Percentiles rank a stretch among this genome's conserved stretches.
phyloP scores from a whole-genome alignment of 2,329 filamentous ascomycete species.

The Huntiella savannae region DNA sequence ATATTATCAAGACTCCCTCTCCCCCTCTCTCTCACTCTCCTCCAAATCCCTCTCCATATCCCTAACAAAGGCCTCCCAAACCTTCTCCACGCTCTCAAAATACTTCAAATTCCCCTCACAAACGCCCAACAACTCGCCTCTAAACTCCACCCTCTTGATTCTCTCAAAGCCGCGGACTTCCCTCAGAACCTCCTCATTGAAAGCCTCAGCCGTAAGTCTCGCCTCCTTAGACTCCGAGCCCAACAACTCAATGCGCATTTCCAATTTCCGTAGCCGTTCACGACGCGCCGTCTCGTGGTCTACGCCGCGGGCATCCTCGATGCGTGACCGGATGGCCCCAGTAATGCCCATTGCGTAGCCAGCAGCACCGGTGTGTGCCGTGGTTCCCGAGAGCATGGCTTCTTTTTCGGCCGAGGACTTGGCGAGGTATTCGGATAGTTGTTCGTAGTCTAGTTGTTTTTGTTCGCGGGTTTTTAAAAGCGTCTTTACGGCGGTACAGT shows the following conservation, averaged over 20 bases:
- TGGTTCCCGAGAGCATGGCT: slow-evolving; percentile 45
- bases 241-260: slow-evolving; percentile 80
- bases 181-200: slow-evolving; percentile 87
- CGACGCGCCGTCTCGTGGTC: slow-evolving; percentile 77
- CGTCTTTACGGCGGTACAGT: slow-evolving; percentile 68
- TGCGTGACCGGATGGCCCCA: slow-evolving; percentile 77
- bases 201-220: slow-evolving; percentile 72
- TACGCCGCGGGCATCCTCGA: slow-evolving; percentile 90
- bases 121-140: slow-evolving; percentile 62
- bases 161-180: slow-evolving; percentile 89
- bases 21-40: slow-evolving; percentile 3
- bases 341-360: slow-evolving; percentile 37
- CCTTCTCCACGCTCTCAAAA: slow-evolving; percentile 58
- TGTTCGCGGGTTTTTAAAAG: slow-evolving; percentile 87
- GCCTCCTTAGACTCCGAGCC: slow-evolving; percentile 77
- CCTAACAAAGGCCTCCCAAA: slow-evolving; percentile 78
- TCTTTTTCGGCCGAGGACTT: slow-evolving; percentile 81
- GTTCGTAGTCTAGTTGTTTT: slow-evolving; percentile 95
- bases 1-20: neutral
- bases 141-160: slow-evolving; percentile 89
- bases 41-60: slow-evolving; percentile 51
- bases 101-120: slow-evolving; percentile 76
- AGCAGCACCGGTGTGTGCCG: slow-evolving; percentile 16
- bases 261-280: slow-evolving; percentile 73
- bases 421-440: slow-evolving; percentile 83